A percentile compares a stretch with the other conserved stretches of the same genome.
Evolutionary conservation across 2,329 filamentous ascomycete genomes (phyloP).

Genomic region (Grosmannia penicillata): DNA sequence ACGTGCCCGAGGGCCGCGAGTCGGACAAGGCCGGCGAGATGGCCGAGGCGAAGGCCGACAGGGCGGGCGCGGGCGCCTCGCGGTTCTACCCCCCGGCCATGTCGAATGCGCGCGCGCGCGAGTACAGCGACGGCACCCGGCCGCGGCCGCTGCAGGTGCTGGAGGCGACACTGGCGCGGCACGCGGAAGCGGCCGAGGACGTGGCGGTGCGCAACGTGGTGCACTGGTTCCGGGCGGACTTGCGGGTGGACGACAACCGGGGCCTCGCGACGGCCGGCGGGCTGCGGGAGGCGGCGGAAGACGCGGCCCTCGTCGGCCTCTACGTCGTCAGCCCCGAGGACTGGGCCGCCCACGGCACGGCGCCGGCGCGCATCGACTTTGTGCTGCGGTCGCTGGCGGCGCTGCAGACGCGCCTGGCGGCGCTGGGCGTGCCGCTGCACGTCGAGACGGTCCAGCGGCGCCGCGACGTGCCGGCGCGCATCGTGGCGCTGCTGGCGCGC

Average conservation of each 20-base stretch:
- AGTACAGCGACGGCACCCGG: slow-evolving; percentile 57
- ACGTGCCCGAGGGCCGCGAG: too few species aligned
- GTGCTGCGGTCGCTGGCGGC: slow-evolving; percentile 55
- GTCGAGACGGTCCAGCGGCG: slow-evolving; percentile 57
- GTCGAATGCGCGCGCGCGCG: slow-evolving; percentile 60
- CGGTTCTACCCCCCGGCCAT: slow-evolving; percentile 70
- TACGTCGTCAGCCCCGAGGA: slow-evolving; percentile 77
- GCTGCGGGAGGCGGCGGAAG: slow-evolving; percentile 19
- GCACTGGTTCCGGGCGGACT: slow-evolving; percentile 83
- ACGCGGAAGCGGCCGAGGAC: slow-evolving; percentile 33
- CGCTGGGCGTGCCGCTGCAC: slow-evolving; percentile 63
- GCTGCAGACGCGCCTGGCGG: slow-evolving; percentile 50
- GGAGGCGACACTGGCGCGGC: slow-evolving; percentile 44
- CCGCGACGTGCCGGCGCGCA: slow-evolving; percentile 40
- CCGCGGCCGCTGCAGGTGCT: slow-evolving; percentile 61
- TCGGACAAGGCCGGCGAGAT: too few species aligned
- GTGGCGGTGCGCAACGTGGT: slow-evolving; percentile 48
- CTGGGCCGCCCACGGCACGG: slow-evolving; percentile 64
- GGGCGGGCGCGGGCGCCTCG: too few species aligned
- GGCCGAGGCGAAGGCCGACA: too few species aligned
- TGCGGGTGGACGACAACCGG: slow-evolving; percentile 61
- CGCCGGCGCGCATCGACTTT: slow-evolving; percentile 65
- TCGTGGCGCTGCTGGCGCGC: slow-evolving; percentile 49
- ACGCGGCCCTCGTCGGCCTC: slow-evolving; percentile 55
- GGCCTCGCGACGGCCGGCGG: slow-evolving; percentile 51